phyloP scores from a whole-genome alignment of 768 basidiomycete species.

The Dictyophora rubrovolvata region DNA sequence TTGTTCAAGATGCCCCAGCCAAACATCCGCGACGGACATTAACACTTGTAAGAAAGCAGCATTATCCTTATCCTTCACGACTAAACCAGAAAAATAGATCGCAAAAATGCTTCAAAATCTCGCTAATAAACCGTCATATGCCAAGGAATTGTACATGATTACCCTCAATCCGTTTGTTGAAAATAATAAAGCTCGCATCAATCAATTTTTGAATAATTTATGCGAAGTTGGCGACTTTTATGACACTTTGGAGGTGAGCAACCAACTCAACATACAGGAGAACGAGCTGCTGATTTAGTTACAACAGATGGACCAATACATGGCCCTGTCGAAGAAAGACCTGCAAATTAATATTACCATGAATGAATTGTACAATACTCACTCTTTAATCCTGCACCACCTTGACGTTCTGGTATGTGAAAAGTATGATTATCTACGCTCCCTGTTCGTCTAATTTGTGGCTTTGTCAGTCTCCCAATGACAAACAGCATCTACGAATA shows the following conservation, averaged over 20 bases:
- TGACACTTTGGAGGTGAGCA: slow-evolving; percentile 85
- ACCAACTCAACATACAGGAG: neutral
- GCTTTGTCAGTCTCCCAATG: slow-evolving; percentile 73
- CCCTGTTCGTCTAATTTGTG: neutral
- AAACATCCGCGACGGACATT: slow-evolving; percentile 95
- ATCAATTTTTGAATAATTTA: slow-evolving; percentile 90
- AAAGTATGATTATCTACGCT: neutral
- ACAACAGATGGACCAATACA: slow-evolving; percentile 97
- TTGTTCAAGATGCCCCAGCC: slow-evolving; percentile 94
- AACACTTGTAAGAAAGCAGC: slow-evolving; percentile 52
- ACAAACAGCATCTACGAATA: slow-evolving; percentile 95
- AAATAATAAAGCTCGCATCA: slow-evolving; percentile 96
- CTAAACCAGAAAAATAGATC: slow-evolving; percentile 43
- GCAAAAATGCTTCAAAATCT: slow-evolving; percentile 99
- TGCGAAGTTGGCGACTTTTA: slow-evolving; percentile 99
- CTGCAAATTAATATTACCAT: slow-evolving; percentile 96
- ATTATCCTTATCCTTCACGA: neutral
- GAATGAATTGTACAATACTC: slow-evolving; percentile 98
- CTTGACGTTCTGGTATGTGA: slow-evolving; percentile 79
- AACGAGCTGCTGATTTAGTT: neutral
- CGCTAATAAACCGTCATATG: slow-evolving; percentile 96
- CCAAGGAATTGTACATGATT: slow-evolving; percentile 98
- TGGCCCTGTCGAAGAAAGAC: slow-evolving; percentile 99
- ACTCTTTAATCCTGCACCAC: slow-evolving; percentile 89
- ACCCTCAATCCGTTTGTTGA: slow-evolving; percentile 98